Evolutionary conservation across 805 yeast genomes (phyloP).

Genomic region (Torulaspora delbrueckii): DNA sequence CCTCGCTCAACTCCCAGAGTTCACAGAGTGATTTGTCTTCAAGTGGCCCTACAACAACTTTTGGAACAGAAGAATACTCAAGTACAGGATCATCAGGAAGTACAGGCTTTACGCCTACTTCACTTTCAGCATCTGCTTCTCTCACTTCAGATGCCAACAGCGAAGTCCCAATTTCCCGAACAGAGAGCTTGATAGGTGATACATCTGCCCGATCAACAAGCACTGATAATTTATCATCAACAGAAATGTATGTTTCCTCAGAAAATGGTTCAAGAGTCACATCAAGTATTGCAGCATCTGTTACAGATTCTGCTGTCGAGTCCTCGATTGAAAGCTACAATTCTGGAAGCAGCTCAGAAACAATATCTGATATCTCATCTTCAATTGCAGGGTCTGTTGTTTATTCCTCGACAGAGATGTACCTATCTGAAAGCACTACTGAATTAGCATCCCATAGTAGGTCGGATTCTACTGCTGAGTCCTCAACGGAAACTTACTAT

Average conservation of each 20-base stretch:
- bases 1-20: background rate
- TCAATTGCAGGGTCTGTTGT: background rate
- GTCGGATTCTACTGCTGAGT: background rate
- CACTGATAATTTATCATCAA: background rate
- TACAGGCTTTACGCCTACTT: background rate
- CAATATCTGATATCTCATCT: background rate
- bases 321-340: background rate
- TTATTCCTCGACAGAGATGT: background rate
- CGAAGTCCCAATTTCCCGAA: background rate
- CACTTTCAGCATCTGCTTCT: background rate
- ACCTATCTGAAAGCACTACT: background rate
- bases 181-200: background rate
- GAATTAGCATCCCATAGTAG: background rate
- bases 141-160: background rate
- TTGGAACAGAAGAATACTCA: background rate
- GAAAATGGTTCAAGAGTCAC: background rate
- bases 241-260: background rate
- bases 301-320: background rate
- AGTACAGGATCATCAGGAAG: background rate
- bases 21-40: no score
- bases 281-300: background rate
- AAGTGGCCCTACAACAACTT: background rate
- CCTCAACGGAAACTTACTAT: no score
- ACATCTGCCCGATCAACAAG: background rate
- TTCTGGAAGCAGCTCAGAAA: background rate